Percentiles rank a stretch among this genome's conserved stretches.
Conservation (phyloP, 2,329 filamentous ascomycete species). For the Pseudogymnoascus pannorum region DNA sequence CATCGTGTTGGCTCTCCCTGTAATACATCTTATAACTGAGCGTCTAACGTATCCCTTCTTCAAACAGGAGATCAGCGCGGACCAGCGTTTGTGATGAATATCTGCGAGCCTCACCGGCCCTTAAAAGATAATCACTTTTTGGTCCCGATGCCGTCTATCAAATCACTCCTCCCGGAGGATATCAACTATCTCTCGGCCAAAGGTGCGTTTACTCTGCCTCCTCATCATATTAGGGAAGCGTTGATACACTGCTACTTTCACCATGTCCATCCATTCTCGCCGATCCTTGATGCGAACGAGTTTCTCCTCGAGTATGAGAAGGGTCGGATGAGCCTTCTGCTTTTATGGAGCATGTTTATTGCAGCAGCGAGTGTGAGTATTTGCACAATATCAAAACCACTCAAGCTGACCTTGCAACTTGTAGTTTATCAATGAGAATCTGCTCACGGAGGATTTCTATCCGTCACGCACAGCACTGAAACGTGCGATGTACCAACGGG, state of each 20-base stretch:
- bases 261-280: slow-evolving; percentile 33
- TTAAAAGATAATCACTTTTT: background rate
- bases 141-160: background rate
- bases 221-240: slow-evolving; percentile 25
- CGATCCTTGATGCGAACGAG: slow-evolving; percentile 28
- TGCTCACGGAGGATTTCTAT: slow-evolving; percentile 17
- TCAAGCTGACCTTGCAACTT: background rate
- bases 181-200: slow-evolving; percentile 28
- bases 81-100: background rate
- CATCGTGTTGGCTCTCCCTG: background rate
- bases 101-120: background rate
- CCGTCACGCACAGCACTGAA: slow-evolving; percentile 31
- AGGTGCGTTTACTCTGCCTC: slow-evolving; percentile 30
- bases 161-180: slow-evolving; percentile 17
- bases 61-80: background rate
- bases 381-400: background rate
- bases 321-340: slow-evolving; percentile 29
- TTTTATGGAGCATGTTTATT: slow-evolving; percentile 33
- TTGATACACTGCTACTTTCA: slow-evolving; percentile 32
- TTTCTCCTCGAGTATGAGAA: slow-evolving; percentile 26
- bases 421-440: slow-evolving; percentile 14
- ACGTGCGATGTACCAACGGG: slow-evolving; percentile 31
- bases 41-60: background rate
- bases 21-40: background rate
- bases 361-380: slow-evolving; percentile 28